Percentiles rank a stretch among this genome's conserved stretches.
Conservation (phyloP, 495 filamentous ascomycete genomes). For the Aspergillus ostianus region DNA sequence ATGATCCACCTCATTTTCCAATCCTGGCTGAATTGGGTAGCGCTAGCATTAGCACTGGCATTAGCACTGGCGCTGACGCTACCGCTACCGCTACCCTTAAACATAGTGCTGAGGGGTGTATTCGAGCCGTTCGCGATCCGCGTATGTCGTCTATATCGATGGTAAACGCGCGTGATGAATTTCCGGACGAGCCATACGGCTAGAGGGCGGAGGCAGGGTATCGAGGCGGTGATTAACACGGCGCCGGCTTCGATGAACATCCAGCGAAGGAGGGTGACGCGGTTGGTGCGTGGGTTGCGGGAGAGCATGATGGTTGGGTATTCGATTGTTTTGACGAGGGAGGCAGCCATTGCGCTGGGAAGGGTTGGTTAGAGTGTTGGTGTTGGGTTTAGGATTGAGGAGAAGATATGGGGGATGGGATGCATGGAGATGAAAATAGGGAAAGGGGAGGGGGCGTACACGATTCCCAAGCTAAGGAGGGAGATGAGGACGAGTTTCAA, state of each 20-base stretch:
- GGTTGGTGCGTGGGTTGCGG: constrained; percentile 6
- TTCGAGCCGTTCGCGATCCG: no score
- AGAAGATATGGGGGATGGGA: no score
- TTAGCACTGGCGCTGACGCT: neutral
- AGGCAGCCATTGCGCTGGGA: constrained; percentile 7
- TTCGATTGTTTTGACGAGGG: constrained; percentile 11
- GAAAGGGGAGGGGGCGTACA: neutral
- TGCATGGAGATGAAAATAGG: no score
- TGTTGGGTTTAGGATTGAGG: neutral
- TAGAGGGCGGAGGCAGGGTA: neutral
- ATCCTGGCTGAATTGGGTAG: neutral
- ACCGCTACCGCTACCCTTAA: no score
- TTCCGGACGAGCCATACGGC: neutral
- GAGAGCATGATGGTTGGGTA: constrained; percentile 8
- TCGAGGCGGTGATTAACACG: constrained; percentile 1
- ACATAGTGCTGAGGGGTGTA: no score
- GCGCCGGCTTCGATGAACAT: constrained; percentile 7
- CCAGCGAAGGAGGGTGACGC: constrained; percentile 8
- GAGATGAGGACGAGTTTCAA: constrained; percentile 8
- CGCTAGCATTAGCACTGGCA: neutral
- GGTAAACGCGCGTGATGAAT: neutral
- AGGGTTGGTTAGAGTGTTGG: neutral
- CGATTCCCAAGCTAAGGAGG: constrained; percentile 5
- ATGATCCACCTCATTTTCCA: neutral
- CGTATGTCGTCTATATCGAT: no score